Conservation (phyloP, 148 eudicot genomes). For the Cornus kousa region DNA sequence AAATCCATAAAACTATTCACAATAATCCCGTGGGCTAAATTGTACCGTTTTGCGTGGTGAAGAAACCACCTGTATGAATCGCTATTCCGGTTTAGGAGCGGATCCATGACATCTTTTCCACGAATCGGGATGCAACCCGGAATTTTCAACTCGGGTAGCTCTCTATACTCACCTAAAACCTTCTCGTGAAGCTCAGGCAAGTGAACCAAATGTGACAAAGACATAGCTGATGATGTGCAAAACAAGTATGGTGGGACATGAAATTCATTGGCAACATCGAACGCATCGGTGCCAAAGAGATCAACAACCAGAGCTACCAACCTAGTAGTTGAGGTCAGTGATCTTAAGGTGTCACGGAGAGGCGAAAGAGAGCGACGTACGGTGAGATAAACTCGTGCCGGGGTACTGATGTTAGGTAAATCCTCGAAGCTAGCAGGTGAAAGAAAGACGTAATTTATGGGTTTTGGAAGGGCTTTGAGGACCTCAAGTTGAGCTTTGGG, state of each 20-base stretch:
- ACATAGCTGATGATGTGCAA: conserved; percentile 14
- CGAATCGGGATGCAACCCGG: conserved; percentile 19
- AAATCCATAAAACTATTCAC: conserved; percentile 29
- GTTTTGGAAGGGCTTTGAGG: conserved; percentile 32
- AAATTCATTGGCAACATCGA: conserved; percentile 18
- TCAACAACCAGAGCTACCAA: conserved; percentile 12
- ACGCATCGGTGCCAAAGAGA: conserved; percentile 11
- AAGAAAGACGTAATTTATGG: conserved; percentile 13
- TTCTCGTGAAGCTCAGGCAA: conserved; percentile 18
- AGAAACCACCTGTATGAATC: background rate
- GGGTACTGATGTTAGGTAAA: background rate
- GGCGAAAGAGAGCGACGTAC: background rate
- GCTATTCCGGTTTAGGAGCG: conserved; percentile 13
- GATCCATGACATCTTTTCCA: conserved; percentile 2
- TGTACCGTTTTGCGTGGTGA: background rate
- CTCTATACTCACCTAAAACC: conserved; percentile 14
- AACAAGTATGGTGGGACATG: conserved; percentile 7
- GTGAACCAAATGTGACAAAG: background rate
- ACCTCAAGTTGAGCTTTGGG: conserved; percentile 25
- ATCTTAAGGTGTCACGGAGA: background rate
- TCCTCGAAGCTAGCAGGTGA: background rate
- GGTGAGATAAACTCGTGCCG: background rate
- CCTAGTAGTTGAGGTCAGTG: background rate
- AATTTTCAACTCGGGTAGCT: conserved; percentile 3
- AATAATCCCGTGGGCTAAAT: conserved; percentile 15